These are phyloP conservation scores for Phaeosphaeriaceae sp. DNA, from an alignment of 2,329 filamentous ascomycete genomes.

Conservation along the genomic window DNA sequence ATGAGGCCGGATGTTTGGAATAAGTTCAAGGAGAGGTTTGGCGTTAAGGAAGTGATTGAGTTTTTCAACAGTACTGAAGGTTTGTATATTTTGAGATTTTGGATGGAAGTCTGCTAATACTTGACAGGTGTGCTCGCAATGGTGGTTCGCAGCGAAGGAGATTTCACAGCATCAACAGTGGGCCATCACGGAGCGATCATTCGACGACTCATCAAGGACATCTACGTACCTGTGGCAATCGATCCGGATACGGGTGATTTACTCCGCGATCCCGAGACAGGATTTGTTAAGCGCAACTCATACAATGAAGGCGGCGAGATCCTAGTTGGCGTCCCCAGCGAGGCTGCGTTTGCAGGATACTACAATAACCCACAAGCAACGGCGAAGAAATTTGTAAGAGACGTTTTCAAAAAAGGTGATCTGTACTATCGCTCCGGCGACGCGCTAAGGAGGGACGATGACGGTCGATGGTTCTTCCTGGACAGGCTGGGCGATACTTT, in stretches of 20 bases:
- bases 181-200: slow-evolving; percentile 72
- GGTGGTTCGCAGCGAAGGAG: slow-evolving; percentile 59
- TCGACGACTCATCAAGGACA: slow-evolving; percentile 59
- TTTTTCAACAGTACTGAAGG: slow-evolving; percentile 82
- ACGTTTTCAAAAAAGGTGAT: slow-evolving; percentile 55
- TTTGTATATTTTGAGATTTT: slow-evolving; percentile 42
- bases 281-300: slow-evolving; percentile 67
- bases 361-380: slow-evolving; percentile 71
- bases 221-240: slow-evolving; percentile 69
- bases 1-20: slow-evolving; percentile 72
- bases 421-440: slow-evolving; percentile 56
- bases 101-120: background rate
- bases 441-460: slow-evolving; percentile 50
- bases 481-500: slow-evolving; percentile 56
- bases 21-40: slow-evolving; percentile 68
- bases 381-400: slow-evolving; percentile 57
- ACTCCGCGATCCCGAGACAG: slow-evolving; percentile 68
- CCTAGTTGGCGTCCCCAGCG: slow-evolving; percentile 65
- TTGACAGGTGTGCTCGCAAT: slow-evolving; percentile 54
- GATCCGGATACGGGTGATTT: slow-evolving; percentile 73
- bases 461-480: slow-evolving; percentile 56
- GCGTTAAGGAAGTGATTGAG: slow-evolving; percentile 68
- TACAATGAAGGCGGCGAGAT: slow-evolving; percentile 77
- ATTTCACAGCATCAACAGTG: slow-evolving; percentile 65
- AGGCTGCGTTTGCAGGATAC: slow-evolving; percentile 65